These are phyloP conservation scores for Grigorovia transvaalensis DNA, from an alignment of 805 yeast species.

Conservation along the genomic window DNA sequence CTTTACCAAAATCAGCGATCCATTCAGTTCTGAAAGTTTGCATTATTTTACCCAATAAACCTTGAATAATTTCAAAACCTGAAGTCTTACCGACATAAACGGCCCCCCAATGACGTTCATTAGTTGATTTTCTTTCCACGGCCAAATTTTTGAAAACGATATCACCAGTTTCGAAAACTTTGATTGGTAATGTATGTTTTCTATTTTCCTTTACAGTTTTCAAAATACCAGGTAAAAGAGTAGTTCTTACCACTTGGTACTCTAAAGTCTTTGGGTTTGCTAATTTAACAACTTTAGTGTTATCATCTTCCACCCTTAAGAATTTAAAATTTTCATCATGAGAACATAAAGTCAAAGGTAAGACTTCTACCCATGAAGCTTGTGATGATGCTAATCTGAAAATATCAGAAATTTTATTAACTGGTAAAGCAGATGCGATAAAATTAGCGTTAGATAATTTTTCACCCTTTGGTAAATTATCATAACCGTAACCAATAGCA, in stretches of 20 bases:
- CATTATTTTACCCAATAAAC: conserved; percentile 89
- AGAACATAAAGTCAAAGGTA: conserved; percentile 91
- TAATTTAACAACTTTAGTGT: conserved; percentile 71
- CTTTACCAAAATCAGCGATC: conserved; percentile 44
- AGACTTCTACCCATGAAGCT: conserved; percentile 90
- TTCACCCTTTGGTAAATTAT: conserved; percentile 69
- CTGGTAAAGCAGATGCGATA: conserved; percentile 79
- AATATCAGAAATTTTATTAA: conserved; percentile 85
- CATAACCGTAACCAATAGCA: conserved; percentile 91
- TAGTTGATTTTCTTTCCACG: conserved; percentile 80
- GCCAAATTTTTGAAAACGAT: conserved; percentile 73
- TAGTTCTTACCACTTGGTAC: conserved; percentile 95
- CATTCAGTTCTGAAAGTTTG: conserved; percentile 87
- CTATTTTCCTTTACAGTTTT: conserved; percentile 94
- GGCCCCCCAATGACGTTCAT: conserved; percentile 93
- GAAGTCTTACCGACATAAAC: conserved; percentile 89
- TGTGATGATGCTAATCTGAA: conserved; percentile 84
- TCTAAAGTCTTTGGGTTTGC: conserved; percentile 95
- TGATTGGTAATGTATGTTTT: conserved; percentile 88
- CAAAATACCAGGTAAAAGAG: conserved; percentile 85
- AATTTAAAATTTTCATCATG: conserved; percentile 94
- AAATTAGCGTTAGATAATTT: conserved; percentile 67
- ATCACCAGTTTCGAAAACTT: conserved; percentile 92
- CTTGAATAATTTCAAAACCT: conserved; percentile 91
- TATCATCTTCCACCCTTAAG: conserved; percentile 64